Conservation (phyloP, 805 yeast genomes). For the Barnettozyma californica region DNA sequence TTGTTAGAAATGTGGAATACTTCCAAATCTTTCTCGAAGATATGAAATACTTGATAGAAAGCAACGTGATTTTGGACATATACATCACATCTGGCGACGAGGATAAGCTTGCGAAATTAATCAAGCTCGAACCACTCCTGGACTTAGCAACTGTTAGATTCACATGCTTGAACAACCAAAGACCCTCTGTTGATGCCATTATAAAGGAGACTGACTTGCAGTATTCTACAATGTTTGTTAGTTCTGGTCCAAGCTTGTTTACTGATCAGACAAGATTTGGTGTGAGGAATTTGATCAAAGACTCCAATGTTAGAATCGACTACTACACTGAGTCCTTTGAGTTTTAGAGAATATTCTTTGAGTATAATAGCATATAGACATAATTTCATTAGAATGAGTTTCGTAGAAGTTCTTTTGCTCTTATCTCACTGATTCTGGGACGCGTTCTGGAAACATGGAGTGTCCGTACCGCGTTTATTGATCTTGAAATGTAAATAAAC, state of each 20-base stretch:
- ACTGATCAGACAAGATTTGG: constrained; percentile 50
- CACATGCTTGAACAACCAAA: constrained; percentile 5
- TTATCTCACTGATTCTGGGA: too few species aligned
- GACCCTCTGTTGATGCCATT: constrained; percentile 13
- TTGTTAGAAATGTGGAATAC: constrained; percentile 46
- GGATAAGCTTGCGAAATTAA: background rate
- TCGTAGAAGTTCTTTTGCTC: background rate
- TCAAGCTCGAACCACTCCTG: constrained; percentile 3
- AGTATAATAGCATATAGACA: background rate
- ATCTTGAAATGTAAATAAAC: background rate
- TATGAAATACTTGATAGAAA: constrained; percentile 29
- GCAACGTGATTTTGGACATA: constrained; percentile 20
- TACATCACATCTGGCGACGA: constrained; percentile 14
- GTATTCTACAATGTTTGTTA: constrained; percentile 43
- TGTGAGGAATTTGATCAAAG: constrained; percentile 36
- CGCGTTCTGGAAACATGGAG: background rate
- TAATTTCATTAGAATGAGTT: background rate
- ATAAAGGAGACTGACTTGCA: constrained; percentile 18
- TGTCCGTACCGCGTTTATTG: background rate
- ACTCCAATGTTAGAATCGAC: constrained; percentile 25
- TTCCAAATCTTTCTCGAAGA: constrained; percentile 45
- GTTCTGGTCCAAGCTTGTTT: constrained; percentile 62
- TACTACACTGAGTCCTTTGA: constrained; percentile 29
- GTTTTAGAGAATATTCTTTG: background rate
- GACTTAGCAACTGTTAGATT: constrained; percentile 3